Evolutionary conservation across 495 filamentous ascomycete species (phyloP), one percentile per base, ranked within the genome.

Genomic region (Copromyces sp.): DNA sequence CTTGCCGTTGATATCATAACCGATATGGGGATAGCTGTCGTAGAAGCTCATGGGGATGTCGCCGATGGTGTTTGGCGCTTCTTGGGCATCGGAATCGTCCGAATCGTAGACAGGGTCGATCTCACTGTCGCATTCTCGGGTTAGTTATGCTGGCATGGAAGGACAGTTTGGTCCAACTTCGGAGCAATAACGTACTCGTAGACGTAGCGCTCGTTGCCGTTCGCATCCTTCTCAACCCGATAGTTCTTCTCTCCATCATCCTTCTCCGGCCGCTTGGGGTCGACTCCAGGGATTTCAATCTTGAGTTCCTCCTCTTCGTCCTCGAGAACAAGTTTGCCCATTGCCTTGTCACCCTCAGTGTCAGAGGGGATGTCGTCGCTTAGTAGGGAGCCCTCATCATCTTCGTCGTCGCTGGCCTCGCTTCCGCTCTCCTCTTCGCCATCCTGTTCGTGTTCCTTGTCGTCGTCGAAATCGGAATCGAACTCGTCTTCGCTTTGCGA

Each of bases 1-100:
- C 86, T 94, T 97, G 80, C 95, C 95, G 83, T 99, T 97, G 82
- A 99, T 97, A 79, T 98, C 92, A 82, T 99, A 99, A 53, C 95
- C 95, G 80, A 99, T 97, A 80, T 99, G 95, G 70, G 96, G 95
- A 79, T 97, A 80, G 69, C 78, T 79, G 78, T 98, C 95, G 86
- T 99, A 99, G 83, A 97, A 97, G 38, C 90, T 90, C 24, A 98
- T 81, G 14, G 95, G 93, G 73, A 99, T 99, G 79, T 98, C 87
- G 72, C 95, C 95, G 79, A 99, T 97, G 4, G 95, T 98, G 80
- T 98, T 99, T 14, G 84, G 84, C 37, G 90, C 89, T 37, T 88
- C 91, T 65, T 92, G 89, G 9, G 90, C 90, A 78, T 98, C 95
- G 4, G 92, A 90, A 76, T 97, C 94, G 81, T 99, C 96, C 2